Base-by-base conservation (phyloP, 495 filamentous ascomycete species). In the Hypoxylon perforatum region DNA sequence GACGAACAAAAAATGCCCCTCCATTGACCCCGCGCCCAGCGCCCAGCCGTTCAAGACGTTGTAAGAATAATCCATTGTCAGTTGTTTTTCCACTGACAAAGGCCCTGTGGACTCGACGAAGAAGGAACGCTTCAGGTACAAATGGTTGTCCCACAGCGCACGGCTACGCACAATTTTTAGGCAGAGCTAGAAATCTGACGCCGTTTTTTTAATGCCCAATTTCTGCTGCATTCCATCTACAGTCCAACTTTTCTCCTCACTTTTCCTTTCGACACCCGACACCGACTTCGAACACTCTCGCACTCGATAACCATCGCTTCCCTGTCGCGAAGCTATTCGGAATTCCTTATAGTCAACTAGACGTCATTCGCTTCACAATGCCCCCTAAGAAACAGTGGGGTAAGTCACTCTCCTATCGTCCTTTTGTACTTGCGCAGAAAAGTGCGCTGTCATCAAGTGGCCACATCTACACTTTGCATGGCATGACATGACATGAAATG, bases 381-480 rank as follows among this genome's bases (percentile, higher is more conserved):
- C 71, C 75, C 69, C 39, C 73, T 1, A 45, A 42, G n/a, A 72
- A 75, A 55, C 55, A 76, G 73, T 77, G 75, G 75, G 75, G 75
- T 77, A 57, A 67, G 75, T 77, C 22, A 53, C 60, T 63, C 42
- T 61, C 39, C 25, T 57, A 23, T 21, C 11, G 39, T 25, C 15
- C 42, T 2, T 47, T 18, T 23, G 48, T 10, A 8, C 30, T 10
- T 30, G 48, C 17, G 15, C 9, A 33, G 35, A 69, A 60, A 53
- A 51, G 49, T 53, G 69, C 61, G 50, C 63, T 23, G 51, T 44
- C 14, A 22, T 19, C 35, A 56, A 62, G 60, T 63, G 12, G 61
- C 38, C 54, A 67, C 54, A 61, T 61, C 42, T 7, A 50, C 48
- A 46, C 35, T 48, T 56, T 44, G 42, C 48, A 57, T 59, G 44